Evolutionary conservation across 306 rosid genomes (phyloP).

Genomic region (Alnus rubra): DNA sequence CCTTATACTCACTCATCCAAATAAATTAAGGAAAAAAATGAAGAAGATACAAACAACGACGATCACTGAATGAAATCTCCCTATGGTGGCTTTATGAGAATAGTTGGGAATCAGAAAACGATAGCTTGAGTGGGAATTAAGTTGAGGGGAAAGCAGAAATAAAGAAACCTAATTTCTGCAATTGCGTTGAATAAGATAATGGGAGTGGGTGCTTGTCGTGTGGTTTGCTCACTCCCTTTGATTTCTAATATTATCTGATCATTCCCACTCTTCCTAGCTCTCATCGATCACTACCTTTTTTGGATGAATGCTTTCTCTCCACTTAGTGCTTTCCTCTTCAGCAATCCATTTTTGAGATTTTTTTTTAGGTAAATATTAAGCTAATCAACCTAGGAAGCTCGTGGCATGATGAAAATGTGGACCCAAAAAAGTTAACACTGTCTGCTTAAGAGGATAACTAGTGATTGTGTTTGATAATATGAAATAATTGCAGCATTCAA

Average conservation of each 20-base stretch:
- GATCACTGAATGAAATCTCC: background rate
- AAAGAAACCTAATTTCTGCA: conserved; percentile 8
- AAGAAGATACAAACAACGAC: background rate
- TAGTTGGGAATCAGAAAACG: background rate
- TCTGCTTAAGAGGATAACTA: background rate
- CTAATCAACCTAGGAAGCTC: background rate
- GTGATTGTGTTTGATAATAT: background rate
- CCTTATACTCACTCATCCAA: background rate
- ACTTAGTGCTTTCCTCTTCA: conserved; percentile 70
- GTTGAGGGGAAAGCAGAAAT: conserved; percentile 3
- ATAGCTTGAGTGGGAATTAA: conserved; percentile 8
- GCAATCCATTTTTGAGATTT: conserved; percentile 47
- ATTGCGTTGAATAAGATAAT: conserved; percentile 8
- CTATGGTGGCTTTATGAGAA: background rate
- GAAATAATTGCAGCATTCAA: background rate
- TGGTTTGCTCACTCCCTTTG: conserved; percentile 43
- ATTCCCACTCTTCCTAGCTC: conserved; percentile 39
- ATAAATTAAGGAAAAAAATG: background rate
- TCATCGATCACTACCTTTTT: conserved; percentile 10
- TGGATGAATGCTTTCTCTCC: conserved; percentile 1
- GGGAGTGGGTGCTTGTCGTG: conserved; percentile 12
- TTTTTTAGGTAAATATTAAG: background rate
- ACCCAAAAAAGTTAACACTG: background rate
- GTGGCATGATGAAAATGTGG: background rate
- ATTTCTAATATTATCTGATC: conserved; percentile 42